Percentiles rank a stretch among this genome's conserved stretches.
Conservation (phyloP, 2,329 filamentous ascomycete genomes). For the Calonectria crousiana region DNA sequence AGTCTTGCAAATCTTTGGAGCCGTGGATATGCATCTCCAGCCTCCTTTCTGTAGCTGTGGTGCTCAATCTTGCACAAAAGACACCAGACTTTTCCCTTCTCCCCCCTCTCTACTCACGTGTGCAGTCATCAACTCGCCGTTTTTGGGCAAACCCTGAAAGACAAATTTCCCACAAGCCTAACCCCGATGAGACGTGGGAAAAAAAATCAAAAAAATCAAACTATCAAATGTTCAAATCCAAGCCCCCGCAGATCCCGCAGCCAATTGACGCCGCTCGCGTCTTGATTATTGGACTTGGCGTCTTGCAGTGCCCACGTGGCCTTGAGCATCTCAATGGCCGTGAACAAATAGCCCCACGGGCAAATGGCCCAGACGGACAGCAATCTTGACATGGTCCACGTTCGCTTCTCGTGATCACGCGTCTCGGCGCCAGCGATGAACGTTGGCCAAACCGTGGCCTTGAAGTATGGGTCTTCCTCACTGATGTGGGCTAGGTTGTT, state of each 20-base stretch:
- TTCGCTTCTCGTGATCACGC: constrained; percentile 57
- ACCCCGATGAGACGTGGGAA: constrained; percentile 11
- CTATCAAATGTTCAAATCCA: constrained; percentile 60
- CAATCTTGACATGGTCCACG: constrained; percentile 64
- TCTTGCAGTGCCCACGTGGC: constrained; percentile 62
- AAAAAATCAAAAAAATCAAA: constrained; percentile 46
- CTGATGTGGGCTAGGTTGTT: constrained; percentile 62
- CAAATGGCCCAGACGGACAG: constrained; percentile 58
- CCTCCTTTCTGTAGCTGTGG: background rate
- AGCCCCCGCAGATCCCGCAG: constrained; percentile 57
- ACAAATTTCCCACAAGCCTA: constrained; percentile 18
- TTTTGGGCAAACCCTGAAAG: background rate
- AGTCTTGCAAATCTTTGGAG: background rate
- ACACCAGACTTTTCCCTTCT: background rate
- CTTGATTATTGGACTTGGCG: constrained; percentile 30
- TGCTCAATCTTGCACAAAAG: constrained; percentile 6
- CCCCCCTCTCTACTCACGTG: background rate
- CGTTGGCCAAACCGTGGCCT: constrained; percentile 70
- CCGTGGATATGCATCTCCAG: background rate
- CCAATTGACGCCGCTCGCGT: constrained; percentile 51
- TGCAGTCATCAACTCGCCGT: background rate
- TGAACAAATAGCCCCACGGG: constrained; percentile 64
- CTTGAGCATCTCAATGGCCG: constrained; percentile 62
- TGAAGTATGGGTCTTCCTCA: constrained; percentile 65
- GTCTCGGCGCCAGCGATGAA: constrained; percentile 70